phyloP scores from a whole-genome alignment of 495 filamentous ascomycete species.

The Daldinia grandis region DNA sequence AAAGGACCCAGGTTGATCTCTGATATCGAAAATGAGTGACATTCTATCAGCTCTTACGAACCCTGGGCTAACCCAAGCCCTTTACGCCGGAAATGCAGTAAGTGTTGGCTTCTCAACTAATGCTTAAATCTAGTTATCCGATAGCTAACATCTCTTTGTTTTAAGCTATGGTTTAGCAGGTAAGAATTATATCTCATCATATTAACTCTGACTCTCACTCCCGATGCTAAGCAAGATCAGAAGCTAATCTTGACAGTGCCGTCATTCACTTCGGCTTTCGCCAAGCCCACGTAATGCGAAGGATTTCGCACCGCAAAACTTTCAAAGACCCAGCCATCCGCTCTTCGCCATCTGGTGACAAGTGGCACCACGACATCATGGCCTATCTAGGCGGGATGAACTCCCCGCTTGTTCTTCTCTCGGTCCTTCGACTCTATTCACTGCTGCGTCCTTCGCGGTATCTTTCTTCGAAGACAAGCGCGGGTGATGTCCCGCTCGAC shows the following conservation, averaged over 20 bases:
- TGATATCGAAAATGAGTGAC: neutral
- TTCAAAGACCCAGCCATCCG: neutral
- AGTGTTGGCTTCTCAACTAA: neutral
- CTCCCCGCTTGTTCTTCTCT: neutral
- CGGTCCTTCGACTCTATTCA: neutral
- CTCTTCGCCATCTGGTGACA: neutral
- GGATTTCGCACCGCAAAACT: neutral
- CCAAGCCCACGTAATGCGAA: neutral
- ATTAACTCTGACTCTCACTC: neutral
- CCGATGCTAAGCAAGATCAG: neutral
- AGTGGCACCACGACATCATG: slow-evolving; percentile 1
- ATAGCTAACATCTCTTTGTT: neutral
- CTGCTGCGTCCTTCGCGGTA: neutral
- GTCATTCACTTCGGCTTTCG: neutral
- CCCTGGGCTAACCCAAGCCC: neutral
- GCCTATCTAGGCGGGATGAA: neutral
- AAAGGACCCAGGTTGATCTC: neutral
- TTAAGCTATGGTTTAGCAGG: neutral
- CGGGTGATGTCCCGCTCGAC: neutral
- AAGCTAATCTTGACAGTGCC: neutral
- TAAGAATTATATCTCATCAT: neutral
- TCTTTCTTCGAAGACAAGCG: neutral
- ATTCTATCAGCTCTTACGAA: neutral
- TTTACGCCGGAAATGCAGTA: neutral
- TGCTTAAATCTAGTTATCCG: neutral